Base-by-base conservation (phyloP, 768 basidiomycete species). In the Rhizopogon vinicolor region DNA sequence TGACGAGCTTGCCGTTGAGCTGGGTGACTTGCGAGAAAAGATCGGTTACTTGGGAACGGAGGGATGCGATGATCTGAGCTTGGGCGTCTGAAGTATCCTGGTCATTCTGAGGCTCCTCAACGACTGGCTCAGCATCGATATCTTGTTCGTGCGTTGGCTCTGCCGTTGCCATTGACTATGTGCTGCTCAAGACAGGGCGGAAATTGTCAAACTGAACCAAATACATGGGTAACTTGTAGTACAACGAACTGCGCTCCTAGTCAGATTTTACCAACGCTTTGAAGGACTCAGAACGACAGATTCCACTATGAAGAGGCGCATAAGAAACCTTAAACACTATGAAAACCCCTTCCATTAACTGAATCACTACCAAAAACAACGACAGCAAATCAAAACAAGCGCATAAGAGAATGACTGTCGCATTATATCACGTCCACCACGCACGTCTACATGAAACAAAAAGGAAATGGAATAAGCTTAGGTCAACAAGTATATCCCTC, bases 1-100 rank as follows among this genome's bases (percentile, higher is more conserved):
- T 78, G 58, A 99, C 93, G 46, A 99, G 88, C 68, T 98, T 98
- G 71, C 77, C 74, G 71, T 98, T 98, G 59, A 98, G 86, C 66
- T 90, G 83, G 28, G 86, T 85, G 44, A 97, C 91, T 70, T 98
- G 96, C 14, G 89, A 84, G 65, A 92, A 86, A 43, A 98, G 78
- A 66, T 97, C 91, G 48, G 88, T 83, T 9, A 96, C 81, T 69
- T 97, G 93, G 1, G 76, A 65, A 19, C 92, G 87, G 29, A 98
- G 76, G 0, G 91, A 87, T 13, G 78, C 74, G 62, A 96, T 93
- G 62, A 98, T 82, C 73, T 87, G 84, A 7, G 84, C 85, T 65
- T 95, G 90, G 3, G 93, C 92, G 63, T 92, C 79, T 57, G 77
- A 71, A 12, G 69, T 52, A 28, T 71, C 68, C 54, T 71, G 65